Percentiles rank a stretch among this genome's conserved stretches.
phyloP scores from a whole-genome alignment of 2,329 filamentous ascomycete species.

The Westerdykella sp. region DNA sequence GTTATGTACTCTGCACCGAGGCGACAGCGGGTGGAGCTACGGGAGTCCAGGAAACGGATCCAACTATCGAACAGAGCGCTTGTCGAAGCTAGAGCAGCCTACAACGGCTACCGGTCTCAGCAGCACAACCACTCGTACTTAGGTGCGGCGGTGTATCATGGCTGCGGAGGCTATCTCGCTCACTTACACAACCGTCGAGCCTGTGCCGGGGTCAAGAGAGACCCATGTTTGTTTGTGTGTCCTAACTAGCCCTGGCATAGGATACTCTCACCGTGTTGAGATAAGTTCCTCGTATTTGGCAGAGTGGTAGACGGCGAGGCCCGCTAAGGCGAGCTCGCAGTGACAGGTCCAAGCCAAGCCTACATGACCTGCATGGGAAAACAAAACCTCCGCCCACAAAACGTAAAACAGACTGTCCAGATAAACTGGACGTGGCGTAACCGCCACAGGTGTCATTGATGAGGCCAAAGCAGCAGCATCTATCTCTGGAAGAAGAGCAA shows the following conservation, averaged over 20 bases:
- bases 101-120: conserved; percentile 17
- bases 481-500: too few relatives aligned
- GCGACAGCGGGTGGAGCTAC: conserved; percentile 12
- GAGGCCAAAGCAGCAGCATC: too few relatives aligned
- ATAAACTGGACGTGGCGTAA: too few relatives aligned
- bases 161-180: conserved; percentile 21
- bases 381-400: background rate
- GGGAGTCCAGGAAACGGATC: conserved; percentile 6
- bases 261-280: conserved; percentile 3
- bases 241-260: too few relatives aligned
- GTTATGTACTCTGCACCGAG: conserved; percentile 5
- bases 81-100: conserved; percentile 5
- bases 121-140: conserved; percentile 17
- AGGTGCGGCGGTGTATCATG: too few relatives aligned
- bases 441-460: too few relatives aligned
- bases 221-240: too few relatives aligned
- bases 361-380: too few relatives aligned
- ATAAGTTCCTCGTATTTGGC: conserved; percentile 8
- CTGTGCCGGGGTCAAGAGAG: too few relatives aligned
- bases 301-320: too few relatives aligned
- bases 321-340: too few relatives aligned
- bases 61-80: conserved; percentile 4
- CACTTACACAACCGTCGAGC: background rate
- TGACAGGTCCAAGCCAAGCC: too few relatives aligned
- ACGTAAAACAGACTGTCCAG: background rate